Evolutionary conservation across 75 land plant genomes (phyloP).

Genomic region (Cupressus sempervirens): DNA sequence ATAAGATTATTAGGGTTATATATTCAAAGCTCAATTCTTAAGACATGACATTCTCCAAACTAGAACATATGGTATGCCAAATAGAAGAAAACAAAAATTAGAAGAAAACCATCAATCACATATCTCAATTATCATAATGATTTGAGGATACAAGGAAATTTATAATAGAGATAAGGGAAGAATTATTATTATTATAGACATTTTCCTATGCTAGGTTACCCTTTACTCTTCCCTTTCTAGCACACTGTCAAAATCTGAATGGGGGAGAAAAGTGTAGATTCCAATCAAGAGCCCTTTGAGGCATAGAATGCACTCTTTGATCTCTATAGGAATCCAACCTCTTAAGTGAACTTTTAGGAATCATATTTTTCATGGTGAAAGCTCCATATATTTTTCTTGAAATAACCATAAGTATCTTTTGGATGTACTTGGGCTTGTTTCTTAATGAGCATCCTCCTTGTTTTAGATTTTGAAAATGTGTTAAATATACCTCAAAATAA

Average conservation of each 20-base stretch:
- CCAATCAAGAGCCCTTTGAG: constrained; percentile 91
- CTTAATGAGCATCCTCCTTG: constrained; percentile 59
- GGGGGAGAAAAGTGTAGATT: constrained; percentile 68
- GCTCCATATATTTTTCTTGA: constrained; percentile 74
- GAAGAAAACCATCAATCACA: background rate
- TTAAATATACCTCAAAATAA: constrained; percentile 31
- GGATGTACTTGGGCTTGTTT: constrained; percentile 52
- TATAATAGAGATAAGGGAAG: background rate
- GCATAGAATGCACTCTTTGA: constrained; percentile 84
- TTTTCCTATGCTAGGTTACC: background rate
- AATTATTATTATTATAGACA: background rate
- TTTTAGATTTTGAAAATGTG: constrained; percentile 52
- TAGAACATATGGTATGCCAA: background rate
- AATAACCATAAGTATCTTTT: constrained; percentile 73
- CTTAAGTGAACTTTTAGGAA: constrained; percentile 69
- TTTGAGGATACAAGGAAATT: background rate
- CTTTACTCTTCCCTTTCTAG: constrained; percentile 52
- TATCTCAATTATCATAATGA: background rate
- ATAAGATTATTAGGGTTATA: background rate
- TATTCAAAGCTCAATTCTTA: background rate
- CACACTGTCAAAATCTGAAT: constrained; percentile 75
- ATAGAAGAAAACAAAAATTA: background rate
- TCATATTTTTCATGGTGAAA: constrained; percentile 74
- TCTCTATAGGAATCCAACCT: constrained; percentile 81
- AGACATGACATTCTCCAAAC: background rate